Percentiles rank a stretch among this genome's conserved stretches.
These are phyloP conservation scores for Phylloporus scabripes DNA, from an alignment of 768 basidiomycete species.

Conservation along the genomic window DNA sequence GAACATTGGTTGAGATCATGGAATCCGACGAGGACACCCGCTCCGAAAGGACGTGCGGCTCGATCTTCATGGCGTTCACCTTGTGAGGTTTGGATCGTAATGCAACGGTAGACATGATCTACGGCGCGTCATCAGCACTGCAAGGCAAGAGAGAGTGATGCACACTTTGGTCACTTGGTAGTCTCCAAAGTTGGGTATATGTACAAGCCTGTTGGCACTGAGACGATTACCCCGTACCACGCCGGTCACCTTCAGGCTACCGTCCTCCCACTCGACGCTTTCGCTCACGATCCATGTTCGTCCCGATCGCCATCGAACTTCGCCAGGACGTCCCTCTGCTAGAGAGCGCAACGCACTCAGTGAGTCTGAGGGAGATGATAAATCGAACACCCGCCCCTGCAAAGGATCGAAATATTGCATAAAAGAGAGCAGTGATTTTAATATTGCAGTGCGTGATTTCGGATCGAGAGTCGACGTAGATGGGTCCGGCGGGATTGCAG, in stretches of 20 bases:
- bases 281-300: slow-evolving; percentile 74
- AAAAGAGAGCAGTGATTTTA: slow-evolving; percentile 91
- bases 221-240: slow-evolving; percentile 72
- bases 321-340: slow-evolving; percentile 78
- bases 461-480: slow-evolving; percentile 42
- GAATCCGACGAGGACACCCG: slow-evolving; percentile 74
- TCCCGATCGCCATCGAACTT: slow-evolving; percentile 79
- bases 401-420: slow-evolving; percentile 91
- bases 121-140: neutral
- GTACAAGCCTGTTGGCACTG: slow-evolving; percentile 79
- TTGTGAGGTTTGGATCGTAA: slow-evolving; percentile 32
- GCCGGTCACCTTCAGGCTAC: slow-evolving; percentile 72
- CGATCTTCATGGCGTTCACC: slow-evolving; percentile 57
- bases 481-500: slow-evolving; percentile 58
- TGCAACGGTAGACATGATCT: slow-evolving; percentile 69
- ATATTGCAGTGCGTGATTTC: slow-evolving; percentile 60
- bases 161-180: slow-evolving; percentile 76
- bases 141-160: neutral
- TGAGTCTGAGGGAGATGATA: slow-evolving; percentile 57
- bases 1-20: slow-evolving; percentile 79
- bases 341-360: slow-evolving; percentile 70
- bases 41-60: slow-evolving; percentile 56
- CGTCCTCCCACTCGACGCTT: slow-evolving; percentile 56
- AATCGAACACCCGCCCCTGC: slow-evolving; percentile 71
- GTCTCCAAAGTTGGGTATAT: slow-evolving; percentile 85